These are phyloP conservation scores for Brettanomyces sp. DNA, from an alignment of 805 yeast genomes.

Conservation along the genomic window DNA sequence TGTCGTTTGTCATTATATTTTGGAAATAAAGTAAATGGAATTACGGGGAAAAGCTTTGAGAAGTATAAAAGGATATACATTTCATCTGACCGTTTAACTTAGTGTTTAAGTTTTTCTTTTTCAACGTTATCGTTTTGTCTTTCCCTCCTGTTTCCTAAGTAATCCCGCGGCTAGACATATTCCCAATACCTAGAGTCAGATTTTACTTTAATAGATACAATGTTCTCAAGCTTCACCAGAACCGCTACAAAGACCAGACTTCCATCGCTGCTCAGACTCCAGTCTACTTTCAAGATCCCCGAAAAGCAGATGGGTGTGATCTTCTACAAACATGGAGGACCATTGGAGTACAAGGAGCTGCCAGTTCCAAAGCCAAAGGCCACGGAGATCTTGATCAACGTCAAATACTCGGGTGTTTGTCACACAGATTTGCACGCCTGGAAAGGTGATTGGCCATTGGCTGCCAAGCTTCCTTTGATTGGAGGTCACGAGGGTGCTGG, in stretches of 20 bases:
- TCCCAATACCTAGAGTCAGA: too few relatives aligned
- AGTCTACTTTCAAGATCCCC: conserved; percentile 36
- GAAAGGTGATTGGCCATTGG: conserved; percentile 66
- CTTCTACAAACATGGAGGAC: conserved; percentile 58
- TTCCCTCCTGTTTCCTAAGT: too few relatives aligned
- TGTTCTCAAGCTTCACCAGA: conserved; percentile 11
- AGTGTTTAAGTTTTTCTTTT: too few relatives aligned
- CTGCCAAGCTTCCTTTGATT: conserved; percentile 47
- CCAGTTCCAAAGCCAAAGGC: conserved; percentile 63
- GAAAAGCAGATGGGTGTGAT: conserved; percentile 61
- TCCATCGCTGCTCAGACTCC: conserved; percentile 15
- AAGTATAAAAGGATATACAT: too few relatives aligned
- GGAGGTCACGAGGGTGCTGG: conserved; percentile 77
- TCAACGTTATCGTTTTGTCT: too few relatives aligned
- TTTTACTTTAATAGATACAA: conserved; percentile 1
- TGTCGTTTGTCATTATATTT: too few relatives aligned
- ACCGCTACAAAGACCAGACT: conserved; percentile 5
- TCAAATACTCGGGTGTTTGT: conserved; percentile 67
- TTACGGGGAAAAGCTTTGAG: too few relatives aligned
- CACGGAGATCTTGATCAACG: conserved; percentile 54
- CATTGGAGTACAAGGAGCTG: conserved; percentile 57
- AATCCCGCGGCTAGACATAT: too few relatives aligned
- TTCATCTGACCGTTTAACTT: too few relatives aligned
- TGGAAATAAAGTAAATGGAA: too few relatives aligned
- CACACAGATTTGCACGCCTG: conserved; percentile 71